Percentiles rank a stretch among this genome's conserved stretches.
These are phyloP conservation scores for Phytophthora macrochlamydospora DNA, from an alignment of 352 stramenopile species.

Conservation along the genomic window DNA sequence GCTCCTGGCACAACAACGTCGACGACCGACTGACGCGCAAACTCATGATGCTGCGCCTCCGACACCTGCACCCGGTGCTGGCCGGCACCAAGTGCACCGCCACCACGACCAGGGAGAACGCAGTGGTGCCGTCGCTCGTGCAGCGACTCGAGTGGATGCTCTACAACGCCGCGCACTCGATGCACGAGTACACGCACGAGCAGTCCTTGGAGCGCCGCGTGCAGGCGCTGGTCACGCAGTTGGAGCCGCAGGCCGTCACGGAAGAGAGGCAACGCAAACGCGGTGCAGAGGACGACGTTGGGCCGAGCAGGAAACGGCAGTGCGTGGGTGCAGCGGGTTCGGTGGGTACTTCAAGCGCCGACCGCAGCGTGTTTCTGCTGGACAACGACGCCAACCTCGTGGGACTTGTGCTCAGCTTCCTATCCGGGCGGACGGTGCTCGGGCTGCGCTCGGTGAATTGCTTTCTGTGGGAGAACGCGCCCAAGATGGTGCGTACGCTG, in stretches of 20 bases:
- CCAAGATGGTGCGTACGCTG: conserved; percentile 46
- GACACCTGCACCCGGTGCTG: conserved; percentile 32
- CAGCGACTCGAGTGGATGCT: conserved; percentile 79
- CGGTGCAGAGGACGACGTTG: background rate
- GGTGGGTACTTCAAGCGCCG: background rate
- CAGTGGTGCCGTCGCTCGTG: conserved; percentile 41
- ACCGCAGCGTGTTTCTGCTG: conserved; percentile 34
- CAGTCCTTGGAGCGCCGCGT: conserved; percentile 71
- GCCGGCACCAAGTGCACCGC: conserved; percentile 18
- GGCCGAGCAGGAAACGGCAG: conserved; percentile 15
- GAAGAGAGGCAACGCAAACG: conserved; percentile 13
- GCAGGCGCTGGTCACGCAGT: conserved; percentile 67
- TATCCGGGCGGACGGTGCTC: conserved; percentile 52
- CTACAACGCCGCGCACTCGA: conserved; percentile 65
- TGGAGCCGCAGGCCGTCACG: conserved; percentile 34
- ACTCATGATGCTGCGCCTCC: conserved; percentile 40
- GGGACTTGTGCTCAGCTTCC: conserved; percentile 49
- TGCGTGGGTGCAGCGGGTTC: background rate
- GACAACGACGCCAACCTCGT: conserved; percentile 56
- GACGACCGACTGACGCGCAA: conserved; percentile 39
- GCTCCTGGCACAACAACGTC: conserved; percentile 33
- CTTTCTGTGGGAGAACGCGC: conserved; percentile 46
- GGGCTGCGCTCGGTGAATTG: conserved; percentile 44
- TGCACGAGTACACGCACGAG: conserved; percentile 69
- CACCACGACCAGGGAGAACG: background rate